Percentiles rank a stretch among this genome's conserved stretches.
Evolutionary conservation across 129 eudicot genomes (phyloP).

Genomic region (Centrapalus pauciflorus): DNA sequence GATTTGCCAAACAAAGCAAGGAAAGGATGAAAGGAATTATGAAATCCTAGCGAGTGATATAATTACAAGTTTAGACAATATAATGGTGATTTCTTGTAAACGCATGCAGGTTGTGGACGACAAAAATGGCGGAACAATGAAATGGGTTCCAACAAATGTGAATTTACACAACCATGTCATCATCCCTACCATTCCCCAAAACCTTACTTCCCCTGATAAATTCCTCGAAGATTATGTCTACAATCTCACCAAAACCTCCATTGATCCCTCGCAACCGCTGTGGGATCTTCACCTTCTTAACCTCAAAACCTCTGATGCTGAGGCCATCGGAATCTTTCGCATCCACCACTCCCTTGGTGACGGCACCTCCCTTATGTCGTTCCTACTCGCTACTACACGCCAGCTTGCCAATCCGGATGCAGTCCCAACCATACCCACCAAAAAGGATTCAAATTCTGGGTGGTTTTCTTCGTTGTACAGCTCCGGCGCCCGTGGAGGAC

Average conservation of each 20-base stretch:
- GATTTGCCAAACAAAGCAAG: too few species aligned
- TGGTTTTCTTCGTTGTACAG: slow-evolving; percentile 1
- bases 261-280: slow-evolving; percentile 37
- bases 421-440: slow-evolving; percentile 38
- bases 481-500: too few species aligned
- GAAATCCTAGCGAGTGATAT: too few species aligned
- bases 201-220: slow-evolving; percentile 22
- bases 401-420: slow-evolving; percentile 35
- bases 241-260: slow-evolving; percentile 38
- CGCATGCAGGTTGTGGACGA: slow-evolving; percentile 46
- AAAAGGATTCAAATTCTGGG: slow-evolving; percentile 4
- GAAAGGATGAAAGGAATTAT: too few species aligned
- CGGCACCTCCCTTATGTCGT: slow-evolving; percentile 49
- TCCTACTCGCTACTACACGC: slow-evolving; percentile 49
- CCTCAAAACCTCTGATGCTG: slow-evolving; percentile 35
- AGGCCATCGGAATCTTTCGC: slow-evolving; percentile 31
- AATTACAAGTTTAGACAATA: too few species aligned
- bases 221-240: slow-evolving; percentile 39
- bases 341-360: slow-evolving; percentile 65
- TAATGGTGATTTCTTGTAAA: too few species aligned
- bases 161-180: slow-evolving; percentile 39
- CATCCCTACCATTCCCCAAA: slow-evolving; percentile 26
- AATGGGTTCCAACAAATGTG: slow-evolving; percentile 46
- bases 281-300: slow-evolving; percentile 70
- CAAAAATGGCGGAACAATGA: slow-evolving; percentile 30